Evolutionary conservation across 1,139 yeast species (phyloP), one percentile per base, ranked within the genome.

Genomic region (Pichia sp.): DNA sequence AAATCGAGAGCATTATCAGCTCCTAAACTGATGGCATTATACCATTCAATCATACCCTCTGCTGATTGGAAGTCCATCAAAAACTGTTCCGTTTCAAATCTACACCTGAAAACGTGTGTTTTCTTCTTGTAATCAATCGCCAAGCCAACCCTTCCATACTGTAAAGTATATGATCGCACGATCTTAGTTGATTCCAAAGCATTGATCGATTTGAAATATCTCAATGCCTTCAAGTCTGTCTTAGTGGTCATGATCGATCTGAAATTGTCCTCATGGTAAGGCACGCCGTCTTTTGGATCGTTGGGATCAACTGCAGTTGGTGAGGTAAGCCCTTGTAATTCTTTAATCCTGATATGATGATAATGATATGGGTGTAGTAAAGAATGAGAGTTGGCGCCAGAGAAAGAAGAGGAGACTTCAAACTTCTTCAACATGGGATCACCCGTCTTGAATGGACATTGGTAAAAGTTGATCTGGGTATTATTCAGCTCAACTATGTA

Each of bases 81-180:
- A 38, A 81, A 64, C 50, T 82, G 91, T 51, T 80, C 87, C 33
- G 74, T 69, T 56, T 82, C 91, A 27, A 76, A 63, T 25, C 91
- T 64, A 25, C 81, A 46, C 38, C 93, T 59, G 25, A 82, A 54
- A 3, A 77, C 80, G 57, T 74, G 64, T 41, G 68, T 63, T 34
- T 67, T 66, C 54, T 82, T 82, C 39, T 63, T 67, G 56, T 82
- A 79, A 52, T 82, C 93, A 3, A 71, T 63, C 1, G 91, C 88
- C 17, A 80, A 58, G 0, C 93, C 93, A 37, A 77, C 54, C 46
- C 64, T 70, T n/a, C 82, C 78, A 54, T 75, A 73, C 53, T 82
- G 93, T 29, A 82, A 60, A 3, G 87, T 72, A 49, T 76, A 81
- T 0, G 83, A 71, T 41, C 77, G 66, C 20, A 69, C 51, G 17